phyloP scores from a whole-genome alignment of 179 eudicot genomes.

The Amaranthus tricolor region DNA sequence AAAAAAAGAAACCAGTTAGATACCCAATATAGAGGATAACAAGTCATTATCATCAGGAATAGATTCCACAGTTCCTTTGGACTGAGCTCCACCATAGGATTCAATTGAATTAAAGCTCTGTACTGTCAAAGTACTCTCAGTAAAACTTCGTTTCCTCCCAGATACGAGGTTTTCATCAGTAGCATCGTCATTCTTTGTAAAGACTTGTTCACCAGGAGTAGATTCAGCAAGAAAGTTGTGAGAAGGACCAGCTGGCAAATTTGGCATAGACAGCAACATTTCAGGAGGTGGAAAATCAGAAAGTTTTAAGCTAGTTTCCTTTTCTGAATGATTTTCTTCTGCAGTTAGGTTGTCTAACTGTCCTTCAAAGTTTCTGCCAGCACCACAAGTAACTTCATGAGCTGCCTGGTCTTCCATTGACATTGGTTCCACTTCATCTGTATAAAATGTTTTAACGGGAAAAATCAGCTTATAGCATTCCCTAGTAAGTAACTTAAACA shows the following conservation, averaged over 20 bases:
- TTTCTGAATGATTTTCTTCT: slow-evolving; percentile 27
- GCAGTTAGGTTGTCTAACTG: slow-evolving; percentile 29
- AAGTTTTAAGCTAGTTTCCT: slow-evolving; percentile 25
- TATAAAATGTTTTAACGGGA: slow-evolving; percentile 3
- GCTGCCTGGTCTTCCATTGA: slow-evolving; percentile 22
- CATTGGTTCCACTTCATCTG: slow-evolving; percentile 25
- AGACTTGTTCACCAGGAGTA: slow-evolving; percentile 44
- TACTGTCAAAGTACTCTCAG: slow-evolving; percentile 81
- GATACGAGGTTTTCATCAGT: slow-evolving; percentile 38
- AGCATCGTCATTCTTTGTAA: slow-evolving; percentile 39
- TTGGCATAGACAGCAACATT: slow-evolving; percentile 34
- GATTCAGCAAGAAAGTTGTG: slow-evolving; percentile 38
- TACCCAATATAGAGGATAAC: slow-evolving; percentile 93
- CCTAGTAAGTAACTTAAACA: slow-evolving; percentile 3
- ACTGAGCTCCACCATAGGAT: slow-evolving; percentile 54
- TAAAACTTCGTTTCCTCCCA: slow-evolving; percentile 78
- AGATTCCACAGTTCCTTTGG: slow-evolving; percentile 56
- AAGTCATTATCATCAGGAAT: slow-evolving; percentile 93
- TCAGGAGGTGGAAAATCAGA: slow-evolving; percentile 40
- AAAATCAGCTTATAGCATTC: not conserved
- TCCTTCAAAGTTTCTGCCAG: slow-evolving; percentile 26
- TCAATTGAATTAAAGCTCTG: slow-evolving; percentile 74
- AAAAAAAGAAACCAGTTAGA: slow-evolving; percentile 1
- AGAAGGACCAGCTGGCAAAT: slow-evolving; percentile 39
- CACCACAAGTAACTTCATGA: slow-evolving; percentile 27